phyloP scores from a whole-genome alignment of 208 protist genomes.

The Borovskyia barvae region DNA sequence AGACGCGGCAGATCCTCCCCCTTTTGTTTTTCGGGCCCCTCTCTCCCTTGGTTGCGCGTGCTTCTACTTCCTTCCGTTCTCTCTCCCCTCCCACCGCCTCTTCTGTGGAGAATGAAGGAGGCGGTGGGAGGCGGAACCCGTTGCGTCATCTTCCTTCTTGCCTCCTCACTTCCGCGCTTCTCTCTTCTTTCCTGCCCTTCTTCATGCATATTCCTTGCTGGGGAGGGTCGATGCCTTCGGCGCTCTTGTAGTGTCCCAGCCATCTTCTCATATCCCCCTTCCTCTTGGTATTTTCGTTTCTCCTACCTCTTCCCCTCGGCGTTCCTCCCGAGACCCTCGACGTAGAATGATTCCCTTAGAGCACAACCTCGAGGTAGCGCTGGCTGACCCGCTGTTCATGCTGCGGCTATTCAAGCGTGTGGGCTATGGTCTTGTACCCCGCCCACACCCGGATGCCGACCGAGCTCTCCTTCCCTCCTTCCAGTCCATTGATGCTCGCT shows the following conservation, averaged over 20 bases:
- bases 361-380: background rate
- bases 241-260: background rate
- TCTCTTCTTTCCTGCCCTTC: too few species aligned
- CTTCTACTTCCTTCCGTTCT: background rate
- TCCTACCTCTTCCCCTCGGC: background rate
- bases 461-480: conserved; percentile 20
- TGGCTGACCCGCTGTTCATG: conserved; percentile 48
- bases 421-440: conserved; percentile 29
- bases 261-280: background rate
- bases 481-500: conserved; percentile 18
- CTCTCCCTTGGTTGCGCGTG: background rate
- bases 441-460: background rate
- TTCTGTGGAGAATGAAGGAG: background rate
- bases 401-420: conserved; percentile 49
- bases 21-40: background rate
- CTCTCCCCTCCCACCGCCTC: background rate
- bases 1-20: background rate
- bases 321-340: too few species aligned
- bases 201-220: too few species aligned
- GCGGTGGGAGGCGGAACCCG: too few species aligned
- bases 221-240: too few species aligned
- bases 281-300: background rate
- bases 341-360: background rate
- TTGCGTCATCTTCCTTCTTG: too few species aligned
- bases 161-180: too few species aligned